Evolutionary conservation across 495 filamentous ascomycete genomes (phyloP).

Genomic region (Astrocystis sublimbata): DNA sequence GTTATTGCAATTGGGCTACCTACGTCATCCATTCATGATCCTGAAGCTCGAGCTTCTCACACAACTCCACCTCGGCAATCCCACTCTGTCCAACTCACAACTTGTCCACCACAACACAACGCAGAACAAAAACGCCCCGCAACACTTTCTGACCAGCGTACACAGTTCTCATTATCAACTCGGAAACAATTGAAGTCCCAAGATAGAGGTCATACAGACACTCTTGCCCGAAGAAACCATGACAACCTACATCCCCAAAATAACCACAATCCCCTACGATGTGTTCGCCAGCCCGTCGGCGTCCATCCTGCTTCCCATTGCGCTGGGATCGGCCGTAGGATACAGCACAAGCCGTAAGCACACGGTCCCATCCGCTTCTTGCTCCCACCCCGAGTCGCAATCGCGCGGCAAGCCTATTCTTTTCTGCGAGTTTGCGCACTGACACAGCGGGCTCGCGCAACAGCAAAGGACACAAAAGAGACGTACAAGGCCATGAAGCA

Average conservation of each 20-base stretch:
- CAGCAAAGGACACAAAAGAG: slow-evolving; percentile 58
- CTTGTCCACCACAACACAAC: too few species aligned
- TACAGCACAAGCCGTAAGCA: slow-evolving; percentile 58
- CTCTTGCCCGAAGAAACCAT: slow-evolving; percentile 42
- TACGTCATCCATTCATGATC: slow-evolving; percentile 11
- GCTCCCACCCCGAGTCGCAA: background rate
- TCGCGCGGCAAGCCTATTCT: background rate
- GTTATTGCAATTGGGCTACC: too few species aligned
- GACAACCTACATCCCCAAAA: slow-evolving; percentile 64
- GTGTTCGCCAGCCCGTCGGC: slow-evolving; percentile 66
- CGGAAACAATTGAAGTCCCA: background rate
- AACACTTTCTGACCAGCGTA: too few species aligned
- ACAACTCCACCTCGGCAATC: too few species aligned
- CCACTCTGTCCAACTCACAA: too few species aligned
- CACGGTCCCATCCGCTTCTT: background rate
- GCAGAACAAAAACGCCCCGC: too few species aligned
- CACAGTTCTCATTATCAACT: background rate
- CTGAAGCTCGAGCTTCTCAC: background rate
- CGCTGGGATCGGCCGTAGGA: slow-evolving; percentile 63
- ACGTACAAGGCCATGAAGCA: slow-evolving; percentile 71
- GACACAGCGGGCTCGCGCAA: slow-evolving; percentile 15
- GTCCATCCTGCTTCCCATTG: slow-evolving; percentile 69
- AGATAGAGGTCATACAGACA: background rate
- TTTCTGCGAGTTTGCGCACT: background rate
- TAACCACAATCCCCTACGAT: slow-evolving; percentile 60